These are phyloP conservation scores for Sclerotinia minor DNA, from an alignment of 2,329 filamentous ascomycete genomes.

Conservation along the genomic window DNA sequence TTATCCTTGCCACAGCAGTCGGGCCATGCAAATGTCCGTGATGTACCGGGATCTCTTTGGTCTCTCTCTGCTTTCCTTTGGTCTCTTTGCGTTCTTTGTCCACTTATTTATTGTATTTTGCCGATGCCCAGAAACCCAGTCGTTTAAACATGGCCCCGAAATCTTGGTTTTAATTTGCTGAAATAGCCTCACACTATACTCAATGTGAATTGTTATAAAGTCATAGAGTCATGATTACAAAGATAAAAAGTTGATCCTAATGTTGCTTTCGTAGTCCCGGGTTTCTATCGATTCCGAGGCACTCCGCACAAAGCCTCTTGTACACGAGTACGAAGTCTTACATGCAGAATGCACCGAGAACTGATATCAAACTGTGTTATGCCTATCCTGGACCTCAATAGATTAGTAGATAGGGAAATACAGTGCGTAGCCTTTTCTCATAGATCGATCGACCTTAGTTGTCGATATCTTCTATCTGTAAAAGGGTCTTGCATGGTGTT, in stretches of 20 bases:
- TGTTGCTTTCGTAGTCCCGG: slow-evolving; percentile 7
- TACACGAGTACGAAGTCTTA: slow-evolving; percentile 18
- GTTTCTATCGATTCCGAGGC: not conserved
- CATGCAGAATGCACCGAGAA: slow-evolving; percentile 1
- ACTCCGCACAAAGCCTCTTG: not conserved
- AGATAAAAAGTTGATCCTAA: not conserved
- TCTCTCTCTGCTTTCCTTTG: not conserved
- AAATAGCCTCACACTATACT: not conserved
- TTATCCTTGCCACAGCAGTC: slow-evolving; percentile 8
- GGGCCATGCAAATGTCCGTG: slow-evolving; percentile 2
- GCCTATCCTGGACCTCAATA: not conserved
- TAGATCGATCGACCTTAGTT: not conserved
- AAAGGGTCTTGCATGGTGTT: not conserved
- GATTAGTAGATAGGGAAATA: not conserved
- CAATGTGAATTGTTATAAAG: not conserved
- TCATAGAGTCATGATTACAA: slow-evolving; percentile 15
- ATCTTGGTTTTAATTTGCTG: not conserved
- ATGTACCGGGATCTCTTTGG: not conserved
- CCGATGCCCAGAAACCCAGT: slow-evolving; percentile 4
- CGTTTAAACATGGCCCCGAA: not conserved
- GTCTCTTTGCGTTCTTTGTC: not conserved
- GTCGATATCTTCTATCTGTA: not conserved
- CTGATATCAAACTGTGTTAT: slow-evolving; percentile 1
- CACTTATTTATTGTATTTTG: not conserved
- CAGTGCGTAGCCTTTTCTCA: too few relatives aligned